Base-by-base conservation (phyloP, 1,284 basidiomycete species). In the Fistulina hepatica region DNA sequence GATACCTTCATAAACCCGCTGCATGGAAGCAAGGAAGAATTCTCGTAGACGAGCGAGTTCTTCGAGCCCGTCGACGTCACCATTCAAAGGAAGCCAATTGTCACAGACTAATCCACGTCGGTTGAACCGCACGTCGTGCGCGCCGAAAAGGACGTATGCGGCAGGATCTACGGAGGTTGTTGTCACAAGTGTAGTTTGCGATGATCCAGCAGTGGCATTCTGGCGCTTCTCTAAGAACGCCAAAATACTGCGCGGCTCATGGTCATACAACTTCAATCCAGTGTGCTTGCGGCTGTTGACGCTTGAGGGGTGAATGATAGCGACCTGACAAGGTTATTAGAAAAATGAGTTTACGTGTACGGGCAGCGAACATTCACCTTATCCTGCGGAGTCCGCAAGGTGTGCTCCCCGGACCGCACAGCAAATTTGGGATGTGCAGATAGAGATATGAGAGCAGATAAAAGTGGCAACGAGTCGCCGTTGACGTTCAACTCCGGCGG, bases 401-500 rank as follows among this genome's bases (percentile, higher is more conserved):
- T 68, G 54, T 71, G 81, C 35, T 83, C 80, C 5, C 76, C 73
- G n/a, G 73, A 76, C 24, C 83, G 68, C 38, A 97, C 75, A 2
- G 88, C 92, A 61, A 92, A 95, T 58, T 95, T 94, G n/a, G 93
- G 93, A 48, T 92, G 89, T 0, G 76, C 76, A 0, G 89, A 88
- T 37, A 90, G 75, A 3, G 91, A 78, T 48, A 97, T 83, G 37
- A 97, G 65, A 2, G 84, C 89, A 9, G 85, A 79, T 13, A 95
- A 64, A n/a, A 97, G 59, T 11, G 93, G 83, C 5, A 80, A 58
- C 27, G 79, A 86, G 37, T 83, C 67, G 22, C 73, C 73, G 53
- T 97, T 89, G 45, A 61, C 64, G 52, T 86, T 89, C 41, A 94
- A 60, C 46, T 76, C 71, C 3, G 67, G 57, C 6, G 89, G 89